A percentile compares a stretch with the other conserved stretches of the same genome.
Evolutionary conservation across 805 yeast genomes (phyloP).

Genomic region (Lachancea dasiensis): DNA sequence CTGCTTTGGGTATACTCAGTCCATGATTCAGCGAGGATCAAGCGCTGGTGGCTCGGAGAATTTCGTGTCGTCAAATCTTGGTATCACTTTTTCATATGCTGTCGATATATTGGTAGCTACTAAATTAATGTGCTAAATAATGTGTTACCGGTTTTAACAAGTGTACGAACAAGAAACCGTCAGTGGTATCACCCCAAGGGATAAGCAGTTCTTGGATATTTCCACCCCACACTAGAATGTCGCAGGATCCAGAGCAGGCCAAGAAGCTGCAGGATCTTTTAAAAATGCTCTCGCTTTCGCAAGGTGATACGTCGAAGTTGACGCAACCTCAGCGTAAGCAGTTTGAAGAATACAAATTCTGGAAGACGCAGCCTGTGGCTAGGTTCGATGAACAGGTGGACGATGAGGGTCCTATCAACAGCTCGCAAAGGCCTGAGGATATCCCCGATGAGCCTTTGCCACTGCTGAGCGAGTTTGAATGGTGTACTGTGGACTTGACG

Average conservation of each 20-base stretch:
- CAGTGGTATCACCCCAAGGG: no score
- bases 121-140: no score
- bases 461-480: conserved; percentile 74
- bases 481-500: conserved; percentile 72
- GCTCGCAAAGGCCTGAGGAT: conserved; percentile 58
- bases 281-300: conserved; percentile 29
- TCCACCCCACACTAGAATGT: conserved; percentile 14
- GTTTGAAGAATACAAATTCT: conserved; percentile 88
- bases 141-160: no score
- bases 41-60: no score
- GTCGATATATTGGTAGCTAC: no score
- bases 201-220: no score
- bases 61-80: no score
- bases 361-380: conserved; percentile 97
- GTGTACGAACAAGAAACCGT: no score
- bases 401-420: conserved; percentile 79
- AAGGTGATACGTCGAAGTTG: conserved; percentile 41
- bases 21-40: no score
- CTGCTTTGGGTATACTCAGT: no score
- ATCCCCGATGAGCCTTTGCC: conserved; percentile 67
- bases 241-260: conserved; percentile 18
- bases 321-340: conserved; percentile 56
- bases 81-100: no score
- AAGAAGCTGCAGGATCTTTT: conserved; percentile 46
- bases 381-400: conserved; percentile 60